Evolutionary conservation across 2,329 filamentous ascomycete species (phyloP).

Genomic region (Blumeria graminis): DNA sequence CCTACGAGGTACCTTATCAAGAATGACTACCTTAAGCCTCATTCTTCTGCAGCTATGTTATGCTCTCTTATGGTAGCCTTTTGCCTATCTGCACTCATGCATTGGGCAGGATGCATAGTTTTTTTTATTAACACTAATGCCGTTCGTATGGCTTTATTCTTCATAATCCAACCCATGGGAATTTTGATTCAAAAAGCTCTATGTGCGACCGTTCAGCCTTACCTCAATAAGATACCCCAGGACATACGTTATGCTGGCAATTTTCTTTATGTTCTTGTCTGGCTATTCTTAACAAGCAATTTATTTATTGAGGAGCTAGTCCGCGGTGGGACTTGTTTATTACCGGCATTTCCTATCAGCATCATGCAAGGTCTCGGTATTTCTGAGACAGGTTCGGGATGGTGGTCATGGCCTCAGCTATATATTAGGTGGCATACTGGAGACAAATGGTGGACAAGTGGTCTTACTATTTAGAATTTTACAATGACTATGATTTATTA

Average conservation of each 20-base stretch:
- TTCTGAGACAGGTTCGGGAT: constrained; percentile 32
- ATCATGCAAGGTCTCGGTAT: constrained; percentile 38
- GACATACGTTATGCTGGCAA: constrained; percentile 30
- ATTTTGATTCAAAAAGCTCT: constrained; percentile 32
- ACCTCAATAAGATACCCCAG: constrained; percentile 20
- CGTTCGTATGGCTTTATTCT: constrained; percentile 41
- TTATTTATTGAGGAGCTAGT: constrained; percentile 57
- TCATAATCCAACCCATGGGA: constrained; percentile 43
- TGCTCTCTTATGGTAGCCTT: constrained; percentile 31
- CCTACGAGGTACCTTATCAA: constrained; percentile 26
- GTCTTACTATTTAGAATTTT: constrained; percentile 13
- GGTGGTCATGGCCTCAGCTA: constrained; percentile 38
- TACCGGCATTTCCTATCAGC: constrained; percentile 58
- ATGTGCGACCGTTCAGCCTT: constrained; percentile 13
- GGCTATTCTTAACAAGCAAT: constrained; percentile 42
- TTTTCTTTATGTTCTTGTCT: constrained; percentile 33
- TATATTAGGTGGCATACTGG: constrained; percentile 32
- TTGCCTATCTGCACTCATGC: constrained; percentile 39
- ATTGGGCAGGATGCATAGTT: constrained; percentile 45
- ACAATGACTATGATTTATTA: background rate
- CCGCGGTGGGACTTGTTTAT: constrained; percentile 49
- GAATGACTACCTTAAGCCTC: constrained; percentile 17
- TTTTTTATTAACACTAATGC: constrained; percentile 26
- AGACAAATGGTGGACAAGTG: constrained; percentile 37
- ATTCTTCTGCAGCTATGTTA: constrained; percentile 14